Conservation (phyloP, 768 basidiomycete genomes). For the Leccinellum rugosiceps region DNA sequence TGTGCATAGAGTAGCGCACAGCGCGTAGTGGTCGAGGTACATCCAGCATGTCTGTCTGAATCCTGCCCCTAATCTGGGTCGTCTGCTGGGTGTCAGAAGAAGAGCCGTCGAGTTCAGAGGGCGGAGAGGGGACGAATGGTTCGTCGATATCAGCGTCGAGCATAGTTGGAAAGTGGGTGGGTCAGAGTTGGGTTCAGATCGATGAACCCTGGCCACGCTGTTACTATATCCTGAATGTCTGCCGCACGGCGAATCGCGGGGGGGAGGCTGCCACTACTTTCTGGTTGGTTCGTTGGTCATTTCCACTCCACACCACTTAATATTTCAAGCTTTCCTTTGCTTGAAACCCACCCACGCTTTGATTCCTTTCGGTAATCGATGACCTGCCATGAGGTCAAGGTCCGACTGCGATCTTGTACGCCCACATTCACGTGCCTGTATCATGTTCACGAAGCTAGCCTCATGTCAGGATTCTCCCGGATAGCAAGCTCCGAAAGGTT, state of each 20-base stretch:
- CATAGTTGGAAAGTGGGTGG: constrained; percentile 18
- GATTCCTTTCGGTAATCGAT: constrained; percentile 18
- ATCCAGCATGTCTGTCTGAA: constrained; percentile 23
- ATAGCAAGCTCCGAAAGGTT: constrained; percentile 1
- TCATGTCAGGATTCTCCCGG: constrained; percentile 14
- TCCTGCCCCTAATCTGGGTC: constrained; percentile 12
- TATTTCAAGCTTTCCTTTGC: constrained; percentile 4
- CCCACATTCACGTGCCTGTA: constrained; percentile 20
- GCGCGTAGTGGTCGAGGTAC: constrained; percentile 29
- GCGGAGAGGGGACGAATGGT: constrained; percentile 29
- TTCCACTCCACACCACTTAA: constrained; percentile 13
- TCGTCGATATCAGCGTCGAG: constrained; percentile 29
- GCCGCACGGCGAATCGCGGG: constrained; percentile 10
- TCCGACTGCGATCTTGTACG: constrained; percentile 13
- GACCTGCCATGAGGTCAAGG: constrained; percentile 22
- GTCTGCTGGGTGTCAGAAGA: constrained; percentile 29
- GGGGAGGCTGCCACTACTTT: background rate
- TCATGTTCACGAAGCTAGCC: constrained; percentile 20
- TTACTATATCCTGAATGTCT: constrained; percentile 8
- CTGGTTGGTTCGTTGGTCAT: constrained; percentile 1
- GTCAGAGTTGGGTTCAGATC: constrained; percentile 7
- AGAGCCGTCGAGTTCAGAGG: constrained; percentile 23
- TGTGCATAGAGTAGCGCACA: constrained; percentile 33
- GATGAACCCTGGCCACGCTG: constrained; percentile 8
- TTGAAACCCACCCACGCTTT: constrained; percentile 9